These are phyloP conservation scores for Isatis lusitanica DNA, from an alignment of 441 rosid genomes.

Conservation along the genomic window DNA sequence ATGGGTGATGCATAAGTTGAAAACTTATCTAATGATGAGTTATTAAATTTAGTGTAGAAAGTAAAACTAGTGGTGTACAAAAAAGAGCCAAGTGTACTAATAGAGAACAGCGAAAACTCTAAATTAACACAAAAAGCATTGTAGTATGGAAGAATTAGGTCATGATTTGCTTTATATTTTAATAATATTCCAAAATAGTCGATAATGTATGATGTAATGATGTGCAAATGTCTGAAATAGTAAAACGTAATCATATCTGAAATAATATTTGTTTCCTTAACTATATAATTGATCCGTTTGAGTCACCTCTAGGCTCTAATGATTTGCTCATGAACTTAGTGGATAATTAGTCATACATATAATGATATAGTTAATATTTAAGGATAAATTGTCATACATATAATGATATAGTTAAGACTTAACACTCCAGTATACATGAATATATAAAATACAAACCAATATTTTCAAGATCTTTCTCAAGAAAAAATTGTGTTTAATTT, in stretches of 20 bases:
- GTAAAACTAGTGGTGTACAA: slow-evolving; percentile 30
- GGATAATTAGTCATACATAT: slow-evolving; percentile 15
- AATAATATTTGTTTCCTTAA: slow-evolving; percentile 12
- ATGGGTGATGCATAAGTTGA: slow-evolving; percentile 15
- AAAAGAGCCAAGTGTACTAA: slow-evolving; percentile 26
- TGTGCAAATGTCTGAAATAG: slow-evolving; percentile 21
- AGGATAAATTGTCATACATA: slow-evolving; percentile 3
- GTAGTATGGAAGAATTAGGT: slow-evolving; percentile 33
- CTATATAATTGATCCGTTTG: slow-evolving; percentile 24
- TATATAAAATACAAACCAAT: not conserved
- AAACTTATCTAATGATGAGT: slow-evolving; percentile 23
- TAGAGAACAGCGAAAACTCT: slow-evolving; percentile 7
- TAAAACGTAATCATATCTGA: slow-evolving; percentile 33
- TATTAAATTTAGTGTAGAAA: slow-evolving; percentile 17
- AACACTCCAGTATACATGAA: not conserved
- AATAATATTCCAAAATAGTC: not conserved
- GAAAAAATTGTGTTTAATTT: not conserved
- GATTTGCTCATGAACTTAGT: slow-evolving; percentile 15
- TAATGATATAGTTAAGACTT: not conserved
- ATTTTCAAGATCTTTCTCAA: not conserved
- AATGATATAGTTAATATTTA: not conserved
- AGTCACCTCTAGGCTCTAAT: slow-evolving; percentile 15
- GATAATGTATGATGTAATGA: slow-evolving; percentile 27
- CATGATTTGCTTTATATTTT: slow-evolving; percentile 28
- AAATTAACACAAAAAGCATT: slow-evolving; percentile 1